Percentiles rank a stretch among this genome's conserved stretches.
Conservation (phyloP, 306 rosid genomes). For the Vachellia collinsii region DNA sequence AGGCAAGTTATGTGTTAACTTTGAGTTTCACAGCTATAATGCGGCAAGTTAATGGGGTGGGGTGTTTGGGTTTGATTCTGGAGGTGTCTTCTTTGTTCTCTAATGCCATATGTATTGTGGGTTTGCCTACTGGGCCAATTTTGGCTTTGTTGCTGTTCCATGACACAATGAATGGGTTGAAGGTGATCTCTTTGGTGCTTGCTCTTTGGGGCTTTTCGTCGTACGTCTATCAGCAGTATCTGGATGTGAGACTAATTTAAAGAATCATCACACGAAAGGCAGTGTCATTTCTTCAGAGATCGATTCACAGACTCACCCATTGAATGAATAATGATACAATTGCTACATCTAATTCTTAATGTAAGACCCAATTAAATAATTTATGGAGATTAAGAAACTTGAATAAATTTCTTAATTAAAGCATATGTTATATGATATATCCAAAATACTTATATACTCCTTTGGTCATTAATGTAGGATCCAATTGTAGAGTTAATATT, state of each 20-base stretch:
- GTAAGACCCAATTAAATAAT: no score
- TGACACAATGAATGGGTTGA: constrained; percentile 49
- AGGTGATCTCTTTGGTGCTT: constrained; percentile 50
- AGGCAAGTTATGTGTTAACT: constrained; percentile 38
- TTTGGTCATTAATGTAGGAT: no score
- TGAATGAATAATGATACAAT: no score
- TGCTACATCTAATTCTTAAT: no score
- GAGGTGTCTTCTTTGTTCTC: constrained; percentile 60
- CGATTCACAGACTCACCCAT: no score
- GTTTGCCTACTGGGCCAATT: constrained; percentile 49
- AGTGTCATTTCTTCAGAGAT: no score
- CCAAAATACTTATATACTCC: no score
- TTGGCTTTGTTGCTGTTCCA: constrained; percentile 48
- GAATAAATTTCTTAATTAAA: no score
- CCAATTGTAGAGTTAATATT: no score
- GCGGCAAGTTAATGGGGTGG: constrained; percentile 45
- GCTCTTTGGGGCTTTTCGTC: constrained; percentile 57
- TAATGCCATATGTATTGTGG: constrained; percentile 48
- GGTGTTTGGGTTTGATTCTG: constrained; percentile 45
- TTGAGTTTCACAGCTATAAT: constrained; percentile 41
- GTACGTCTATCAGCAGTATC: constrained; percentile 47
- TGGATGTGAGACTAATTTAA: constrained; percentile 25
- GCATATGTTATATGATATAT: no score
- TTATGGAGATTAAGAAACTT: no score
- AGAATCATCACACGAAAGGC: background rate